Percentiles rank a stretch among this genome's conserved stretches.
These are phyloP conservation scores for Solidago caesia DNA, from an alignment of 129 eudicot species.

Conservation along the genomic window DNA sequence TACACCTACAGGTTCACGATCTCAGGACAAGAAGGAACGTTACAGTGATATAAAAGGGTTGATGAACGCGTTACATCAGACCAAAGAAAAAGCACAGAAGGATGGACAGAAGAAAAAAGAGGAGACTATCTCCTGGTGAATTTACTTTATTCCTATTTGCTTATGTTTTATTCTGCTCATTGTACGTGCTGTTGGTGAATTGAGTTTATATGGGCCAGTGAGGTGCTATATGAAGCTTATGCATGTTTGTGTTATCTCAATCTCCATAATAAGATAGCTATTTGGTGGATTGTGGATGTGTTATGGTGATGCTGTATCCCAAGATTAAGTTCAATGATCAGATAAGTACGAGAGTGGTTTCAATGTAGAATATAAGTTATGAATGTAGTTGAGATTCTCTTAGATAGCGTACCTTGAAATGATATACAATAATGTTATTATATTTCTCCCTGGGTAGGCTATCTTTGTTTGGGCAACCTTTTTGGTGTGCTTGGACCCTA, in stretches of 20 bases:
- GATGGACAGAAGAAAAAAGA: constrained; percentile 97
- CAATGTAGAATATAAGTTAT: not conserved
- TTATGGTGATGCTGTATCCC: constrained; percentile 15
- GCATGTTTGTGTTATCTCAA: not conserved
- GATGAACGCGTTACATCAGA: constrained; percentile 75
- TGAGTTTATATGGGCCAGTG: not conserved
- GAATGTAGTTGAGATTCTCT: not conserved
- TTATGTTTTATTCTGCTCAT: constrained; percentile 9
- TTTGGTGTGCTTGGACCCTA: not conserved
- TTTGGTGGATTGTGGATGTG: constrained; percentile 12
- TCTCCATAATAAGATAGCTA: constrained; percentile 20
- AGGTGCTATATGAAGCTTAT: constrained; percentile 6
- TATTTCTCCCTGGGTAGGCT: not conserved
- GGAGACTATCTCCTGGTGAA: constrained; percentile 90
- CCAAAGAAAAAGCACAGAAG: constrained; percentile 83
- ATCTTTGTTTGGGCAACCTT: not conserved
- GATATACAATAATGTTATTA: not conserved
- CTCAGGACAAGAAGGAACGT: constrained; percentile 85
- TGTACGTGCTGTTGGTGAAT: not conserved
- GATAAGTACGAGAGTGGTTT: not conserved
- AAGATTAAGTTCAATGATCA: too few relatives aligned
- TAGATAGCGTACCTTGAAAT: not conserved
- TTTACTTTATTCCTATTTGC: not conserved
- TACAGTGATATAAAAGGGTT: constrained; percentile 88
- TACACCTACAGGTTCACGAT: constrained; percentile 81